These are phyloP conservation scores for Benincasa hispida DNA, from an alignment of 306 rosid genomes.

Conservation along the genomic window DNA sequence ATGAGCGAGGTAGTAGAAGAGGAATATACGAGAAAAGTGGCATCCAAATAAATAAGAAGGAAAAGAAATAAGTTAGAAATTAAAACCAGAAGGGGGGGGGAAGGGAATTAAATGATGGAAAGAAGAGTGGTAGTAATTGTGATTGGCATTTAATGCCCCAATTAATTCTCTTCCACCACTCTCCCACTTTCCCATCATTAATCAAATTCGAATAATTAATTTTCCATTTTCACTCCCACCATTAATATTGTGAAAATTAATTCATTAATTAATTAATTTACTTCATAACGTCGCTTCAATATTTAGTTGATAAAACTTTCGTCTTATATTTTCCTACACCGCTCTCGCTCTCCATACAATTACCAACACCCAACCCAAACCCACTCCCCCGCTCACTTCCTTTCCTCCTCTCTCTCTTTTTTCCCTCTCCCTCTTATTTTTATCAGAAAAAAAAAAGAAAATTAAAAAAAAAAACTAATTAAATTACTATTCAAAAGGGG, in stretches of 20 bases:
- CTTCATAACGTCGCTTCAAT: not conserved
- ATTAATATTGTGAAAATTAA: not conserved
- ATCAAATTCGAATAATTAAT: slow-evolving; percentile 8
- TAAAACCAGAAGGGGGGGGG: not conserved
- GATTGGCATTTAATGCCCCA: slow-evolving; percentile 1
- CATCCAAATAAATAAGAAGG: not conserved
- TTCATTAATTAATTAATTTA: not conserved
- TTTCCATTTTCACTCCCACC: not conserved
- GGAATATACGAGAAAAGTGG: not conserved
- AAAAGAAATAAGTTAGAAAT: not conserved
- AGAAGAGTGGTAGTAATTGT: not conserved
- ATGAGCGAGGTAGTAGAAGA: not conserved
- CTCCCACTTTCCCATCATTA: slow-evolving; percentile 8
- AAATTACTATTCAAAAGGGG: not conserved
- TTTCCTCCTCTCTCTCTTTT: not conserved
- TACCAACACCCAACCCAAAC: not conserved
- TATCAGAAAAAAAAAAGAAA: too few species aligned
- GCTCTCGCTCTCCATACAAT: not conserved
- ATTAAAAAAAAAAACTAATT: too few species aligned
- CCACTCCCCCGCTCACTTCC: not conserved
- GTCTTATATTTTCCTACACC: not conserved
- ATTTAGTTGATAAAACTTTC: not conserved
- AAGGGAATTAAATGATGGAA: not conserved
- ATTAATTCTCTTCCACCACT: slow-evolving; percentile 7
- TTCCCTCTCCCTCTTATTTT: not conserved